These are phyloP conservation scores for Phaeotremella fagi DNA, from an alignment of 768 basidiomycete species.

Conservation along the genomic window DNA sequence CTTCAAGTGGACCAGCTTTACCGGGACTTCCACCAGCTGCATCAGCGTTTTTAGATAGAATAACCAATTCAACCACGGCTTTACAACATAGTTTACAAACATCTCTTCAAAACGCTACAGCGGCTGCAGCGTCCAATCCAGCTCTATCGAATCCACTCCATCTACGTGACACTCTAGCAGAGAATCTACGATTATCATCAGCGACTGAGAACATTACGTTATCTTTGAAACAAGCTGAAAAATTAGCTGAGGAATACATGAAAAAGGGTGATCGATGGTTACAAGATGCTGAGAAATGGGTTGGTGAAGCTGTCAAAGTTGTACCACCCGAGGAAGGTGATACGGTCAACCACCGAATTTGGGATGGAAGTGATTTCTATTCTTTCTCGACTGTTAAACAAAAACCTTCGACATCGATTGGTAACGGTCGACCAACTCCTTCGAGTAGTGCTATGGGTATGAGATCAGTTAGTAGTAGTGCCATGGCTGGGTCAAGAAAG, in stretches of 20 bases:
- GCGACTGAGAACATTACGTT: conserved; percentile 58
- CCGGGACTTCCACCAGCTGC: neutral
- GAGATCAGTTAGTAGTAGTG: conserved; percentile 18
- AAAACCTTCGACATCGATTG: conserved; percentile 38
- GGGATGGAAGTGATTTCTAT: conserved; percentile 88
- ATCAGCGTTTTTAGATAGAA: conserved; percentile 20
- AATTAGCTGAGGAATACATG: conserved; percentile 72
- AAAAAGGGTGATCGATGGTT: conserved; percentile 54
- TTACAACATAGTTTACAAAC: conserved; percentile 30
- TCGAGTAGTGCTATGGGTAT: conserved; percentile 11
- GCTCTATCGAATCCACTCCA: conserved; percentile 28
- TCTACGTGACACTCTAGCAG: conserved; percentile 28
- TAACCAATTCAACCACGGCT: conserved; percentile 30
- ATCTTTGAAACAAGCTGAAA: conserved; percentile 55
- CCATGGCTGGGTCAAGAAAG: conserved; percentile 55
- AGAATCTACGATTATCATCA: conserved; percentile 50
- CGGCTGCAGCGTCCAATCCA: conserved; percentile 24
- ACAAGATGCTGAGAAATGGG: conserved; percentile 55
- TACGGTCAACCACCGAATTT: conserved; percentile 47
- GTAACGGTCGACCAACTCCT: conserved; percentile 12
- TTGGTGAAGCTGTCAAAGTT: conserved; percentile 87
- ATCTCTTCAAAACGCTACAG: conserved; percentile 28
- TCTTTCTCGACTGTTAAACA: conserved; percentile 56
- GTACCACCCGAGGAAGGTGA: conserved; percentile 68
- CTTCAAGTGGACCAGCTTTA: neutral